These are phyloP conservation scores for Serendipita indica DNA, from an alignment of 768 basidiomycete genomes.

Conservation along the genomic window DNA sequence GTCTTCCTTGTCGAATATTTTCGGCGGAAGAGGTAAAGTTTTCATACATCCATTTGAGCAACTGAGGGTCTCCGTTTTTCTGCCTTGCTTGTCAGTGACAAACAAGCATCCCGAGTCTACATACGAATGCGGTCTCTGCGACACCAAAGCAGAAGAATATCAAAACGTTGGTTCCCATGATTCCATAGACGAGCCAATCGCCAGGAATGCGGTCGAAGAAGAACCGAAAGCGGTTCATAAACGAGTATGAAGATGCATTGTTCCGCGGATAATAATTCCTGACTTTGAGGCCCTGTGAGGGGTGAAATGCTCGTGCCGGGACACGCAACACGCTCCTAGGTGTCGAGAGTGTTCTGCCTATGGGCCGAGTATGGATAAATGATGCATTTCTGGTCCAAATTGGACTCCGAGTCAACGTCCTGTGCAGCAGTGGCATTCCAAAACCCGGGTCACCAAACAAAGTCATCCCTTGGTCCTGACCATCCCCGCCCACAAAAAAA, in stretches of 20 bases:
- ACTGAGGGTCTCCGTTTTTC: constrained; percentile 24
- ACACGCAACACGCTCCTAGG: too few relatives aligned
- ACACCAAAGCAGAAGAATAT: constrained; percentile 48
- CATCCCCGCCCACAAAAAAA: not conserved
- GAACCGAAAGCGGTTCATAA: not conserved
- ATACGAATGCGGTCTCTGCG: constrained; percentile 17
- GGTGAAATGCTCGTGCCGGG: not conserved
- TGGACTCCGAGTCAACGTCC: too few relatives aligned
- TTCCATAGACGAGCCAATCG: constrained; percentile 41
- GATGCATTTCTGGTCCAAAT: too few relatives aligned
- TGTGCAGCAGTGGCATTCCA: too few relatives aligned
- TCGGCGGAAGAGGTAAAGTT: constrained; percentile 50
- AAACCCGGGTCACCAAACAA: not conserved
- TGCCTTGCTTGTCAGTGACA: constrained; percentile 7
- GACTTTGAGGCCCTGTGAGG: not conserved
- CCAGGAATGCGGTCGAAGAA: constrained; percentile 39
- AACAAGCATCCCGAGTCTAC: constrained; percentile 10
- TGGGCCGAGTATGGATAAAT: too few relatives aligned
- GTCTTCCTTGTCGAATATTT: constrained; percentile 48
- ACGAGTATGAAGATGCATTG: not conserved
- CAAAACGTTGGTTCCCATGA: constrained; percentile 46
- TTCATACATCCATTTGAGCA: constrained; percentile 35
- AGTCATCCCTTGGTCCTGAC: not conserved
- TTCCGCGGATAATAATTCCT: not conserved
- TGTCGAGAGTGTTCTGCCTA: too few relatives aligned